Conservation (phyloP, 208 protist species). For the Trypanosoma avium region DNA sequence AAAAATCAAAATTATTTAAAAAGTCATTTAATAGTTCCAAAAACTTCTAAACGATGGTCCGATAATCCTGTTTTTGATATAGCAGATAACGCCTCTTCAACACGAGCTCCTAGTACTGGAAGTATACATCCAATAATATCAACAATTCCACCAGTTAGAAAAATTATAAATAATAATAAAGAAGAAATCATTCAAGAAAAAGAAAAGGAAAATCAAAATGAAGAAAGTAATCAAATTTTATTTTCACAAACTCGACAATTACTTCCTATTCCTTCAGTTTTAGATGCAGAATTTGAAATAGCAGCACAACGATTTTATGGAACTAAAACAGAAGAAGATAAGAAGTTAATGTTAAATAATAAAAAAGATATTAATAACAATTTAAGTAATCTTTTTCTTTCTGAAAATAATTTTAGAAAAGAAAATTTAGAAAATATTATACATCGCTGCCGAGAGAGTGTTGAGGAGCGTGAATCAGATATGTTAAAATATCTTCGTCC, state of each 20-base stretch:
- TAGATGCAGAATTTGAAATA: neutral
- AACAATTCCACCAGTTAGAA: no score
- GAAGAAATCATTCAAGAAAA: no score
- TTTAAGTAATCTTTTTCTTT: neutral
- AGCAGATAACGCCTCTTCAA: conserved; percentile 9
- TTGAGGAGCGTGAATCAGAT: neutral
- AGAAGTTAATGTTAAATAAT: neutral
- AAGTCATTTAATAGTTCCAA: neutral
- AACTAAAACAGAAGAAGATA: neutral
- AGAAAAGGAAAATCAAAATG: no score
- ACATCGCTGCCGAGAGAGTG: neutral
- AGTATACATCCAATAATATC: neutral
- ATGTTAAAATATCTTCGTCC: neutral
- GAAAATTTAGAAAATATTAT: neutral
- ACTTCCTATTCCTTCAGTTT: neutral
- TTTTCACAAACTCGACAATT: neutral
- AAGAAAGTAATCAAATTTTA: no score
- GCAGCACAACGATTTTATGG: neutral
- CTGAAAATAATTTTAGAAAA: no score
- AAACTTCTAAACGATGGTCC: conserved; percentile 9
- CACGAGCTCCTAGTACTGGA: conserved; percentile 11
- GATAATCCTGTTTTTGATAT: conserved; percentile 22
- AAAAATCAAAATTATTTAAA: neutral
- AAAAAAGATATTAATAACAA: neutral
- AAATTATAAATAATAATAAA: no score